Conservation (phyloP, 306 rosid species). For the Canavalia ensiformis region DNA sequence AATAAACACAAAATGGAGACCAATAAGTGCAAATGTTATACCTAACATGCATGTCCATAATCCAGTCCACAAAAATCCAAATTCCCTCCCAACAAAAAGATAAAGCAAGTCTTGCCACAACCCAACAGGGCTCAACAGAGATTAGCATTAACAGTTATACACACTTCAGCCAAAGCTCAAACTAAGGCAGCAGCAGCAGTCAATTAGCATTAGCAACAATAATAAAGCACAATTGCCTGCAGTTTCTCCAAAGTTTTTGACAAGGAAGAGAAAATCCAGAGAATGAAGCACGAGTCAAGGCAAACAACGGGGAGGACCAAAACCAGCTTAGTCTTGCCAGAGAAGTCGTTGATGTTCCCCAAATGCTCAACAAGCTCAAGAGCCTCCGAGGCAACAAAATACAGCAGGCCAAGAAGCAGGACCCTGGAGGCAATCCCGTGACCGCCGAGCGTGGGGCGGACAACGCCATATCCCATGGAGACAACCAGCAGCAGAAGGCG, state of each 20-base stretch:
- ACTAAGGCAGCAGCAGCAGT: not conserved
- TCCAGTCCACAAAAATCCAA: not conserved
- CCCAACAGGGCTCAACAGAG: not conserved
- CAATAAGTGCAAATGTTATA: constrained; percentile 32
- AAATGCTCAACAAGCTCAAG: constrained; percentile 91
- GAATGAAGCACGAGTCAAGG: constrained; percentile 84
- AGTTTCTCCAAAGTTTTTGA: constrained; percentile 91
- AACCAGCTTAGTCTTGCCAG: constrained; percentile 79
- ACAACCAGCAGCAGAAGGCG: constrained; percentile 90
- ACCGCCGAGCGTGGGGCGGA: constrained; percentile 82
- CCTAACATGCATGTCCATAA: not conserved
- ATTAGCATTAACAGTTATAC: not conserved
- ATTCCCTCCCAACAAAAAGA: not conserved
- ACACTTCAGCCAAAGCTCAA: constrained; percentile 3
- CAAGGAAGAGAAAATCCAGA: constrained; percentile 92
- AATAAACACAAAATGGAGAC: not conserved
- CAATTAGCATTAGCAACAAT: not conserved
- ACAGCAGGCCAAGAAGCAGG: constrained; percentile 69
- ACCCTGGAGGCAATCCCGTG: constrained; percentile 62
- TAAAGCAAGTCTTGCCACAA: not conserved
- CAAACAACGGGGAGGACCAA: constrained; percentile 89
- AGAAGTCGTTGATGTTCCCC: constrained; percentile 88
- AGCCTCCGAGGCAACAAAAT: constrained; percentile 82
- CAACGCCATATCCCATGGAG: constrained; percentile 90
- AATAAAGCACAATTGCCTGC: constrained; percentile 61